Percentiles rank a stretch among this genome's conserved stretches.
Evolutionary conservation across 352 stramenopile species (phyloP).

Genomic region (Phytophthora multivora): DNA sequence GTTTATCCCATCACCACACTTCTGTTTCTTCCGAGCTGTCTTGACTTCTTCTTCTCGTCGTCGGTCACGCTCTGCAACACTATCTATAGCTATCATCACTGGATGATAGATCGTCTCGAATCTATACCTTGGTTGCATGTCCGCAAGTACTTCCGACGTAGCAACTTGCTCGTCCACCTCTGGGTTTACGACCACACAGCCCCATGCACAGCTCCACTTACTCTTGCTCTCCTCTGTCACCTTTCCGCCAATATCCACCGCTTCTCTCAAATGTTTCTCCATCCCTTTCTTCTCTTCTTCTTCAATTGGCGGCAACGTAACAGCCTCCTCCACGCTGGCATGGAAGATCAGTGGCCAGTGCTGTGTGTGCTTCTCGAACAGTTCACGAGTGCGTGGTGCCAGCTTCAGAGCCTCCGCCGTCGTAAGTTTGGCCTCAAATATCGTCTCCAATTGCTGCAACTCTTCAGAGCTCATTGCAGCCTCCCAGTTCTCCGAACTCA

Average conservation of each 20-base stretch:
- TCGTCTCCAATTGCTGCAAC: slow-evolving; percentile 31
- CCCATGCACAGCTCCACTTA: slow-evolving; percentile 41
- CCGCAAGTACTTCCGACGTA: slow-evolving; percentile 20
- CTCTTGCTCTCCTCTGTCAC: slow-evolving; percentile 20
- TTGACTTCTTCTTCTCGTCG: slow-evolving; percentile 32
- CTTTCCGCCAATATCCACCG: slow-evolving; percentile 25
- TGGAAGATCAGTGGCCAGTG: slow-evolving; percentile 84
- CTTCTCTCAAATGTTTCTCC: slow-evolving; percentile 33
- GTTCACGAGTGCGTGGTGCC: slow-evolving; percentile 57
- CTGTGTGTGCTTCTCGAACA: slow-evolving; percentile 65
- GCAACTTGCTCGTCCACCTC: slow-evolving; percentile 36
- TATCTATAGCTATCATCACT: slow-evolving; percentile 71
- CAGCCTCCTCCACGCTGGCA: slow-evolving; percentile 59
- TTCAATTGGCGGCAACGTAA: slow-evolving; percentile 44
- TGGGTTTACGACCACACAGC: slow-evolving; percentile 65
- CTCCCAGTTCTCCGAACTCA: slow-evolving; percentile 12
- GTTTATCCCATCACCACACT: slow-evolving; percentile 5
- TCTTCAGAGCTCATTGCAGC: slow-evolving; percentile 12
- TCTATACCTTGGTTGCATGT: slow-evolving; percentile 28
- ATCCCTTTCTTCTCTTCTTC: slow-evolving; percentile 38
- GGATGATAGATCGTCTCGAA: slow-evolving; percentile 69
- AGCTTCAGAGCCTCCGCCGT: slow-evolving; percentile 59
- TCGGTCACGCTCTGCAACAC: slow-evolving; percentile 66
- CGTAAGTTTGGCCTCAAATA: slow-evolving; percentile 56
- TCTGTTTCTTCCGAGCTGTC: slow-evolving; percentile 44